phyloP scores from a whole-genome alignment of 139 green algal genomes.

The Micractinium conductrix region DNA sequence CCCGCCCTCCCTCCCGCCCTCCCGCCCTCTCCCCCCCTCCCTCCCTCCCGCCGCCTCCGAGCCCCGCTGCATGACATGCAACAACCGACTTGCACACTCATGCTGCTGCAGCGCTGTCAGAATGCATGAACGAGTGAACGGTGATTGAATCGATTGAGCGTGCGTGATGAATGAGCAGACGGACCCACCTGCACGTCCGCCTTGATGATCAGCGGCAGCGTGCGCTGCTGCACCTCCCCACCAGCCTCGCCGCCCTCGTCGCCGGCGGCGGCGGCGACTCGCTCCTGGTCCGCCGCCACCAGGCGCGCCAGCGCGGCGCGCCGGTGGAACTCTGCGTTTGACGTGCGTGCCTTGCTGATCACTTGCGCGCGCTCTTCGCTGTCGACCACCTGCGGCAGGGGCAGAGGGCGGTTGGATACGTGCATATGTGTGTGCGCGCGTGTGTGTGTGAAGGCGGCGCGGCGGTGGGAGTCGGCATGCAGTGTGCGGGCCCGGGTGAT shows the following conservation, averaged over 20 bases:
- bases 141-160: not conserved
- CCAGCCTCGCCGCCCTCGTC: not conserved
- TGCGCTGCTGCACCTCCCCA: not conserved
- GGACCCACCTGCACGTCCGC: slow-evolving; percentile 73
- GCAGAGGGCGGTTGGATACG: no score
- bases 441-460: no score
- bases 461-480: not conserved
- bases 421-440: not conserved
- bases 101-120: no score
- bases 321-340: slow-evolving; percentile 30
- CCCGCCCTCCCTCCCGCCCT: no score
- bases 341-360: slow-evolving; percentile 40
- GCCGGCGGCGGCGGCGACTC: not conserved
- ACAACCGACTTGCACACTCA: no score
- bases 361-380: slow-evolving; percentile 64
- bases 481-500: no score
- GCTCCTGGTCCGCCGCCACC: not conserved
- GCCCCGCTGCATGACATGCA: no score
- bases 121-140: no score
- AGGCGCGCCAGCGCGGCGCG: slow-evolving; percentile 14
- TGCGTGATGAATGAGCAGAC: not conserved
- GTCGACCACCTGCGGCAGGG: slow-evolving; percentile 38
- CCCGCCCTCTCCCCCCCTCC: no score
- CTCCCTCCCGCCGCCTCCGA: no score
- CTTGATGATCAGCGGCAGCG: slow-evolving; percentile 81